These are phyloP conservation scores for Lantana camara DNA, from an alignment of 257 asterid genomes.

Conservation along the genomic window DNA sequence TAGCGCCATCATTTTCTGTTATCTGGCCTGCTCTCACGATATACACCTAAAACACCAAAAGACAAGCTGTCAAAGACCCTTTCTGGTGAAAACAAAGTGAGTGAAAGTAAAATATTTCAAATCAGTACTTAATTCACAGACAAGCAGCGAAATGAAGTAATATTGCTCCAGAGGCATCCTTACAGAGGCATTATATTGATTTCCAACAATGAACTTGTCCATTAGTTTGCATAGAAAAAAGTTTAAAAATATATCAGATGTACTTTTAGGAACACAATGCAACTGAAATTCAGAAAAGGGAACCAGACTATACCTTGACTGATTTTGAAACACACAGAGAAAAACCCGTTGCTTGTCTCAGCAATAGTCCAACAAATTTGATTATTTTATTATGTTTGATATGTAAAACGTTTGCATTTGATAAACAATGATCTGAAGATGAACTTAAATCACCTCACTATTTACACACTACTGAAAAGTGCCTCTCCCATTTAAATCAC, in stretches of 20 bases:
- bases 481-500: background rate
- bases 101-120: background rate
- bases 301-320: background rate
- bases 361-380: background rate
- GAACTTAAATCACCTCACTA: conserved; percentile 8
- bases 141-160: background rate
- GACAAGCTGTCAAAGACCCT: conserved; percentile 14
- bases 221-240: background rate
- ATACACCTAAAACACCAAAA: conserved; percentile 48
- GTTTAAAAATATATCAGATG: background rate
- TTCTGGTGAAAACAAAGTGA: background rate
- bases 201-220: background rate
- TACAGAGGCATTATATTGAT: background rate
- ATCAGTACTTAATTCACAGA: background rate
- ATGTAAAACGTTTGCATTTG: background rate
- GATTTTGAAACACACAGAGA: background rate
- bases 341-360: background rate
- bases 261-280: background rate
- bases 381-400: background rate
- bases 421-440: background rate
- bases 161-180: background rate
- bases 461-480: conserved; percentile 3
- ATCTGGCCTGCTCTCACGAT: conserved; percentile 44
- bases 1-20: conserved; percentile 53
- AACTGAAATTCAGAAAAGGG: background rate